phyloP scores from a whole-genome alignment of 768 basidiomycete genomes.

The Dentipellis fragilis region DNA sequence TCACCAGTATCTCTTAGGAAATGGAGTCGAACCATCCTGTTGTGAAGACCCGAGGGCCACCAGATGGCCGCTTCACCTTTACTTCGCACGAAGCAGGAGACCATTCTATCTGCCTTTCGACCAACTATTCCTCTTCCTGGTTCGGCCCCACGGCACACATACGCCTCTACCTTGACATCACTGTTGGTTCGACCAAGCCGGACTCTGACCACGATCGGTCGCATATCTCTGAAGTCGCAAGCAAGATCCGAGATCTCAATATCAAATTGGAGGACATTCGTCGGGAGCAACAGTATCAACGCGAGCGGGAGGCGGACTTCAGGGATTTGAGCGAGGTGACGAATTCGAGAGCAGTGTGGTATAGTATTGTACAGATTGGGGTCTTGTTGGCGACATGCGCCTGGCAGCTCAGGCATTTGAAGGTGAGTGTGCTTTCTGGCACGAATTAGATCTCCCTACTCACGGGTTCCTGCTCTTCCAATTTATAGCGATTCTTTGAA shows the following conservation, averaged over 20 bases:
- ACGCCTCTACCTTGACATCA: conserved; percentile 88
- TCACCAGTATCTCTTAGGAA: conserved; percentile 46
- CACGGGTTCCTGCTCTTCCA: background rate
- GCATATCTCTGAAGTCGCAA: conserved; percentile 73
- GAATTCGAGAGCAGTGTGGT: conserved; percentile 93
- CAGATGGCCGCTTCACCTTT: conserved; percentile 91
- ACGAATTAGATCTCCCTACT: background rate
- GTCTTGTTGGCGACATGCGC: conserved; percentile 77
- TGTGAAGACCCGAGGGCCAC: conserved; percentile 83
- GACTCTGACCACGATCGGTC: conserved; percentile 82
- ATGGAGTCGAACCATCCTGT: conserved; percentile 71
- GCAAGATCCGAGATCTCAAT: conserved; percentile 87
- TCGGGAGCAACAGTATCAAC: conserved; percentile 94
- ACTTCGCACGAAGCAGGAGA: conserved; percentile 96
- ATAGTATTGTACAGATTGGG: conserved; percentile 78
- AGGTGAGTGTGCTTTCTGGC: conserved; percentile 35
- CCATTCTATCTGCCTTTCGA: conserved; percentile 93
- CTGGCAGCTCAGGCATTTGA: conserved; percentile 92
- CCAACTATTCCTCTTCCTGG: conserved; percentile 78
- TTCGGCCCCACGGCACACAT: conserved; percentile 73
- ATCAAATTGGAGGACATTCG: conserved; percentile 87
- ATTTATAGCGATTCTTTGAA: conserved; percentile 68
- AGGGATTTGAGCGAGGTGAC: conserved; percentile 82
- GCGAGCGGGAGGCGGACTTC: conserved; percentile 89
- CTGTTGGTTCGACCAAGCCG: conserved; percentile 79